Evolutionary conservation across 306 rosid species (phyloP), one percentile per base, ranked within the genome.

Genomic region (Erythrophleum fordii): DNA sequence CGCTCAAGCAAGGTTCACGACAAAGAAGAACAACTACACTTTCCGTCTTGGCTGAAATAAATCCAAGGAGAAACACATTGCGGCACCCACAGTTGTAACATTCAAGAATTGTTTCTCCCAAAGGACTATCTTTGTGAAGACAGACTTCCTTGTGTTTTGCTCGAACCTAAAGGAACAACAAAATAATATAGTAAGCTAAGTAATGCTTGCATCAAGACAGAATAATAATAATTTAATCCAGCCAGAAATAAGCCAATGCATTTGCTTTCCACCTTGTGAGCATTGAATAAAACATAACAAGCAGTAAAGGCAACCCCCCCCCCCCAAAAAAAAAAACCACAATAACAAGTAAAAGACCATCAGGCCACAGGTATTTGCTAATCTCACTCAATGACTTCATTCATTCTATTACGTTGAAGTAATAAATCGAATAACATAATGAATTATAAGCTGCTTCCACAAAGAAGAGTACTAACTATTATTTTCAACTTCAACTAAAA

Each of bases 121-220:
- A 56, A 6, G 98, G 97, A 76, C 98, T 95, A 75, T 95, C 98
- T 88, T 95, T 95, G 75, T 95, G 97, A 75, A 95, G 94, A 85
- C 98, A 95, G 23, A 95, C 98, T 88, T 95, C 98, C 85, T 92
- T 95, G 87, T 95, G 98, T 75, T 95, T 95, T 64, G 98, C 98
- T 72, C 98, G 92, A 66, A 95, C 98, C 98, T 95, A 83, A 69
- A 87, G 20, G 46, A 81, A 77, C 83, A 76, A 77, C 51, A 74
- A 51, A 72, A 78, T 23, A 69, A 39, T 22, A 6, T 34, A 35
- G 9, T 34, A 74, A 81, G 16, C 45, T 62, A 60, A 72, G 83
- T 69, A 83, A 83, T 71, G 65, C 35, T 80, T 62, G 41, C 46
- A 88, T 49, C 84, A 39, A 37, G 26, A 79, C 66, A 71, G 39